phyloP scores from a whole-genome alignment of 1,284 basidiomycete genomes.

The Macrocystidia cucumis region DNA sequence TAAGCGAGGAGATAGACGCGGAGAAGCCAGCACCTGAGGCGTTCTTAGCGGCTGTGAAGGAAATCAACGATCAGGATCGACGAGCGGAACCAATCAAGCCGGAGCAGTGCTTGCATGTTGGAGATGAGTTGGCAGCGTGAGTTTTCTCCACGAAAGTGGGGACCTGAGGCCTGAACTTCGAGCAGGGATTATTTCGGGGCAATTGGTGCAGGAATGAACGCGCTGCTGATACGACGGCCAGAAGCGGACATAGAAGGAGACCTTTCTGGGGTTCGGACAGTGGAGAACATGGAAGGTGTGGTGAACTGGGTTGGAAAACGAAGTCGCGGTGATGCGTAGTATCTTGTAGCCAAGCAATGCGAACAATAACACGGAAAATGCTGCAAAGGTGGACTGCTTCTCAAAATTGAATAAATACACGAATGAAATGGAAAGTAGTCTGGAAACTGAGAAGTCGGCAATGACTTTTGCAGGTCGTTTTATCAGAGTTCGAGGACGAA shows the following conservation, averaged over 20 bases:
- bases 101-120: slow-evolving; percentile 55
- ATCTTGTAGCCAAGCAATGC: no score
- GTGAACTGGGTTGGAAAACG: slow-evolving; percentile 11
- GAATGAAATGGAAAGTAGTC: neutral
- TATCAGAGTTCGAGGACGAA: neutral
- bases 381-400: no score
- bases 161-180: slow-evolving; percentile 2
- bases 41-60: slow-evolving; percentile 38
- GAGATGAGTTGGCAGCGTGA: slow-evolving; percentile 62
- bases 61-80: slow-evolving; percentile 18
- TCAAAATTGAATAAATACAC: no score
- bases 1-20: slow-evolving; percentile 58
- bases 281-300: slow-evolving; percentile 32
- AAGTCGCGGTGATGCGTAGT: no score
- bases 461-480: no score
- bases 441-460: slow-evolving; percentile 1
- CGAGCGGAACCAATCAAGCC: slow-evolving; percentile 20
- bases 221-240: slow-evolving; percentile 46
- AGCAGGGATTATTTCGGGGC: slow-evolving; percentile 67
- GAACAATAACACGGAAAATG: no score
- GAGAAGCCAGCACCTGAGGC: slow-evolving; percentile 62
- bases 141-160: slow-evolving; percentile 12
- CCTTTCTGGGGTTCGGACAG: slow-evolving; percentile 22
- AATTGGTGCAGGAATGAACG: slow-evolving; percentile 44
- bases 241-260: slow-evolving; percentile 35